Base-by-base conservation (phyloP, 169 alveolate species). In the Cryptosporidium sp. region DNA sequence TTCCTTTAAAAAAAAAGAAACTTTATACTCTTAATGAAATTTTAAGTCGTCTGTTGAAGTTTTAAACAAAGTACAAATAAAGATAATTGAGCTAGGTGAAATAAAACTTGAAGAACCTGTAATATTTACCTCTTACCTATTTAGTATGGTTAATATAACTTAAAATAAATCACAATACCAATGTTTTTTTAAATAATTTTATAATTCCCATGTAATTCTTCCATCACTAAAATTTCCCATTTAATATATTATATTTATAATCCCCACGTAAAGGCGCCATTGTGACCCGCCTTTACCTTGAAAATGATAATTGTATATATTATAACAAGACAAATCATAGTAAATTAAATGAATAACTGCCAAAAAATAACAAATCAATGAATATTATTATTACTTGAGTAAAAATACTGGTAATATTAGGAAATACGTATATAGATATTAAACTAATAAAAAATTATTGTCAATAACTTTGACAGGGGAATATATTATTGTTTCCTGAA, bases 351-450 rank as follows among this genome's bases (percentile, higher is more conserved):
- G 18, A 55, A 55, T 55, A 55, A 10, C 35, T 55, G 67, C 67
- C 67, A 55, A 41, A 41, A 41, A 1, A 8, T 41, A 14, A 41
- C 9, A 41, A 33, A 33, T 33, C 1, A 41, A 8, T 41, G 62
- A 52, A 21, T 4, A n/a, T 21, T 55, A 55, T n/a, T 18, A 50
- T 50, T 23, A n/a, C 3, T 55, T 21, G 21, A 55, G 67, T 52
- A 26, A 45, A 45, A 14, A 45, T 14, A 26, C 3, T 23, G 16
- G 21, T 8, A 23, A 55, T 26, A 55, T 18, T 23, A 26, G 10
- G 35, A 26, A 55, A 55, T 55, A 55, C 67, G 67, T 55, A 55
- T 52, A 52, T 8, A 55, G 67, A 23, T 55, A 55, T 45, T 45
- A 14, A 45, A 1, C 14, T 45, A 45, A 45, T 1, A 55, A 55